phyloP scores from a whole-genome alignment of 1,139 yeast species.

The Hemisphaericaspora xylanilytica region DNA sequence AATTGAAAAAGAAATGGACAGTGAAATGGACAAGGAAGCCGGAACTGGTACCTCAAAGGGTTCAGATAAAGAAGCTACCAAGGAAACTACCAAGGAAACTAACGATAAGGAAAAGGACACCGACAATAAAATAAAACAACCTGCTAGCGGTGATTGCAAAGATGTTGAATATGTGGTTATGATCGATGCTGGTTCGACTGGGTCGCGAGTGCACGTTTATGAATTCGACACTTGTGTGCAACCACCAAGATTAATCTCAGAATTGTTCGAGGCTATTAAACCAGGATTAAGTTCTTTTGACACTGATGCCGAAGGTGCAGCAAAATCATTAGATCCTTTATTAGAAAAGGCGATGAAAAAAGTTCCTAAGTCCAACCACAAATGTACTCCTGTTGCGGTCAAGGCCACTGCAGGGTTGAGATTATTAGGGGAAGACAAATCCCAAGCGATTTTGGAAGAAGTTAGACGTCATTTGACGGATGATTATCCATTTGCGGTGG shows the following conservation, averaged over 20 bases:
- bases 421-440: constrained; percentile 72
- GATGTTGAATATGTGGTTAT: constrained; percentile 61
- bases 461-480: constrained; percentile 72
- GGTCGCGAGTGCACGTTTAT: constrained; percentile 92
- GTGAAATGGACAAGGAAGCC: too few species aligned
- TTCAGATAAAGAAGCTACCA: too few species aligned
- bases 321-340: constrained; percentile 78
- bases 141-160: constrained; percentile 21
- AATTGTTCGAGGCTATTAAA: constrained; percentile 81
- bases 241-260: constrained; percentile 77
- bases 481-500: constrained; percentile 89
- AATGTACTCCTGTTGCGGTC: constrained; percentile 90
- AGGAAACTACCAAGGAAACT: background rate
- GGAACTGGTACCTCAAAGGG: too few species aligned
- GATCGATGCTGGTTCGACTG: constrained; percentile 97
- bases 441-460: constrained; percentile 66
- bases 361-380: constrained; percentile 70
- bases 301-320: constrained; percentile 80
- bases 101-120: background rate
- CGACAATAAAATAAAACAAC: constrained; percentile 5
- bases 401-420: constrained; percentile 98
- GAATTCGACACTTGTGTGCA: constrained; percentile 81
- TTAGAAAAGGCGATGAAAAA: constrained; percentile 67
- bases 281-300: constrained; percentile 92
- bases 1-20: too few species aligned